phyloP scores from a whole-genome alignment of 345 rosid genomes.

The Salix udensis region DNA sequence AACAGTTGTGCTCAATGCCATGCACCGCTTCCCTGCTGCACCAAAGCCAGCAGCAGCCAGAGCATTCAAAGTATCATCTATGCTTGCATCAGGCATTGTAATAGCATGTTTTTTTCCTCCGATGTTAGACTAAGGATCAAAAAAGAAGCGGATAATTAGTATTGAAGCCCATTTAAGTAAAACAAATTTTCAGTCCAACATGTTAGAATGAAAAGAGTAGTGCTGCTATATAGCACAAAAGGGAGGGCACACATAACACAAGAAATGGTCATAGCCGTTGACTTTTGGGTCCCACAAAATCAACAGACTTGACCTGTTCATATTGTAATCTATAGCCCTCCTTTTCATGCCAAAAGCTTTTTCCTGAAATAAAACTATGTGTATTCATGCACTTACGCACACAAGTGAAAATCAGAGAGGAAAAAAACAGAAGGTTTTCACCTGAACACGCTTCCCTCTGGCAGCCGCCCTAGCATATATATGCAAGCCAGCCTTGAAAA shows the following conservation, averaged over 20 bases:
- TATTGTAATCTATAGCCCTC: background rate
- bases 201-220: background rate
- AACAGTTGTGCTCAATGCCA: conserved; percentile 91
- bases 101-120: conserved; percentile 95
- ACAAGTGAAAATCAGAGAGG: background rate
- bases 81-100: conserved; percentile 76
- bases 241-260: background rate
- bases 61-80: conserved; percentile 79
- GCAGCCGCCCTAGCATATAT: conserved; percentile 86
- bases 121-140: conserved; percentile 61
- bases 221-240: conserved; percentile 10
- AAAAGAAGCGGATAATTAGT: background rate
- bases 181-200: too few species aligned
- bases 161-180: background rate
- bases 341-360: background rate
- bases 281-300: background rate
- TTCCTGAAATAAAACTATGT: background rate
- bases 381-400: background rate
- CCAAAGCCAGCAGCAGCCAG: conserved; percentile 95
- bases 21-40: conserved; percentile 97
- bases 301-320: background rate
- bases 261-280: background rate
- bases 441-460: conserved; percentile 95
- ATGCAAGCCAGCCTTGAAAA: conserved; percentile 89
- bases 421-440: conserved; percentile 21